phyloP scores from a whole-genome alignment of 306 rosid species.

The Corylus americana region DNA sequence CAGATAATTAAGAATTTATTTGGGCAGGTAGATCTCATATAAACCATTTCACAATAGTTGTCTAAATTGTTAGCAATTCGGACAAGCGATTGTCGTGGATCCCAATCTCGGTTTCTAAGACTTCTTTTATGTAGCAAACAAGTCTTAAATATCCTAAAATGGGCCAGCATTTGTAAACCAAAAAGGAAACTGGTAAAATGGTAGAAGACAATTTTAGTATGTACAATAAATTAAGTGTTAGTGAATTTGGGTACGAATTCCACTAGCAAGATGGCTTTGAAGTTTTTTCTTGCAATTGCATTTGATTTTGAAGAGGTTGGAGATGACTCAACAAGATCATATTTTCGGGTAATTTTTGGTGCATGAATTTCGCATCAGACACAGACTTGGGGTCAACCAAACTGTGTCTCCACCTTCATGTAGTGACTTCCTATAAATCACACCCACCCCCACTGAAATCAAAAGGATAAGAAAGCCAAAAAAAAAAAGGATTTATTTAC shows the following conservation, averaged over 20 bases:
- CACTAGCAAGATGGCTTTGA: conserved; percentile 28
- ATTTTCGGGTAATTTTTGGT: conserved; percentile 28
- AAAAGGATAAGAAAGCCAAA: conserved; percentile 14
- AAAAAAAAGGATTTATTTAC: conserved; percentile 1
- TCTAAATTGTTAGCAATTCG: no score
- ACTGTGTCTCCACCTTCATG: conserved; percentile 45
- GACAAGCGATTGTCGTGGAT: no score
- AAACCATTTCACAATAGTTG: no score
- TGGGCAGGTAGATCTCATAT: no score
- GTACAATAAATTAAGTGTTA: conserved; percentile 9
- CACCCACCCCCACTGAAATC: conserved; percentile 35
- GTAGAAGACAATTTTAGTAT: conserved; percentile 23
- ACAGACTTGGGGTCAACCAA: conserved; percentile 39
- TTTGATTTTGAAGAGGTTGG: conserved; percentile 20
- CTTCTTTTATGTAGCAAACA: conserved; percentile 21
- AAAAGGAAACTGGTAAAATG: conserved; percentile 35
- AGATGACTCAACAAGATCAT: conserved; percentile 19
- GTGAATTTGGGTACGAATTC: conserved; percentile 25
- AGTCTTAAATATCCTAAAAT: conserved; percentile 19
- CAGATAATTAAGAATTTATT: no score
- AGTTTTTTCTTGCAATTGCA: conserved; percentile 22
- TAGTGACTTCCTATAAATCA: conserved; percentile 37
- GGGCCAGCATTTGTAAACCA: conserved; percentile 36
- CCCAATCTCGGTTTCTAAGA: conserved; percentile 27
- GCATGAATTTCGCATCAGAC: conserved; percentile 39